A percentile compares a stretch with the other conserved stretches of the same genome.
Conservation (phyloP, 2,329 filamentous ascomycete species). For the Nemania serpens region DNA sequence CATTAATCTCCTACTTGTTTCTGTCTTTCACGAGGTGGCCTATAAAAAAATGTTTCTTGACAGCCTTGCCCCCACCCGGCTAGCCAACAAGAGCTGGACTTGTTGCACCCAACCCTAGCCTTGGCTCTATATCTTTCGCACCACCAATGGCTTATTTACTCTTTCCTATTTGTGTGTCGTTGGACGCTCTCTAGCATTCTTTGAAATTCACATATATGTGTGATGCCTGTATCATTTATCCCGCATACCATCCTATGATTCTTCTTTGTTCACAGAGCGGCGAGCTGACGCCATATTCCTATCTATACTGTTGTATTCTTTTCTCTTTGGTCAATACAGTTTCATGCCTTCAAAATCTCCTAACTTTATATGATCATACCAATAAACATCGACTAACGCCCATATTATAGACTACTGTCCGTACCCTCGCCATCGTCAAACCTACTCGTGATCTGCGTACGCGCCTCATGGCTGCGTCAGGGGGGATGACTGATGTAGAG, state of each 20-base stretch:
- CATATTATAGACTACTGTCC: slow-evolving; percentile 63
- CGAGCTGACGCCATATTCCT: not conserved
- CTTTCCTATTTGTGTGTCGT: not conserved
- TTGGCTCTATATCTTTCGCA: not conserved
- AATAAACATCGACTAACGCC: slow-evolving; percentile 11
- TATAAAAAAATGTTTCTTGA: slow-evolving; percentile 20
- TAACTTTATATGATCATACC: not conserved
- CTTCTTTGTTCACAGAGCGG: not conserved
- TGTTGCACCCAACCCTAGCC: too few species aligned
- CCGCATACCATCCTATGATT: not conserved
- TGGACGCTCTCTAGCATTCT: not conserved
- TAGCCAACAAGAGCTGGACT: not conserved
- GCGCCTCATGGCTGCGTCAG: slow-evolving; percentile 74
- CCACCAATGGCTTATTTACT: not conserved
- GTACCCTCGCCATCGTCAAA: slow-evolving; percentile 71
- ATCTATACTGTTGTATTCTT: not conserved
- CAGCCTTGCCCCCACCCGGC: not conserved
- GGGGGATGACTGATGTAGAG: slow-evolving; percentile 74
- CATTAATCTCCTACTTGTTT: slow-evolving; percentile 31
- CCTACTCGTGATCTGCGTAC: slow-evolving; percentile 82
- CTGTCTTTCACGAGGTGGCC: slow-evolving; percentile 5
- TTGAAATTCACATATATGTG: not conserved
- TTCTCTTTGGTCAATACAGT: not conserved
- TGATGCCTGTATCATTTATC: not conserved
- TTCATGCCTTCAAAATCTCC: not conserved